Conservation (phyloP, 2,329 filamentous ascomycete genomes). For the Zasmidium citrigriseum region DNA sequence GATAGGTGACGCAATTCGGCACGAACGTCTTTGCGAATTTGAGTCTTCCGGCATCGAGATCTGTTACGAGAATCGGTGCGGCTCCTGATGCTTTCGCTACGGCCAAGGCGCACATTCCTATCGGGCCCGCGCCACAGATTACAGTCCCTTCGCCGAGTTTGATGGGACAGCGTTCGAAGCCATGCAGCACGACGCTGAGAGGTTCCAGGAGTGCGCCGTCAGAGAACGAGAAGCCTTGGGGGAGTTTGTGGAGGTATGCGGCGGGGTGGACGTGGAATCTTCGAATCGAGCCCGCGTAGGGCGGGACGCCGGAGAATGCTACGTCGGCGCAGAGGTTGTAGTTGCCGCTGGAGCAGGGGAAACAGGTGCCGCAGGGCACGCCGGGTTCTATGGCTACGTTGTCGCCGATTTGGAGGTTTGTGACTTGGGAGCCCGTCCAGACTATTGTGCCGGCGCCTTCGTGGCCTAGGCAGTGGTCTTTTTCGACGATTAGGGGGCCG, state of each 20-base stretch:
- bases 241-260: conserved; percentile 90
- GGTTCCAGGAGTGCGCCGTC: conserved; percentile 86
- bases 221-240: conserved; percentile 70
- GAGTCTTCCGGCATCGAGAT: conserved; percentile 77
- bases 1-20: conserved; percentile 29
- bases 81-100: conserved; percentile 66
- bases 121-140: conserved; percentile 65
- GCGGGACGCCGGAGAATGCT: conserved; percentile 86
- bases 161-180: conserved; percentile 40
- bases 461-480: conserved; percentile 68
- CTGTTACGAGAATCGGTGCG: conserved; percentile 76
- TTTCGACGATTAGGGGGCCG: conserved; percentile 62
- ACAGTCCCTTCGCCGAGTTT: conserved; percentile 43
- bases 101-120: conserved; percentile 61
- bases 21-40: conserved; percentile 74
- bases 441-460: conserved; percentile 68
- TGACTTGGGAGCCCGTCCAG: conserved; percentile 60
- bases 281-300: conserved; percentile 81
- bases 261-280: conserved; percentile 80
- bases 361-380: conserved; percentile 61
- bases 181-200: conserved; percentile 49
- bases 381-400: conserved; percentile 68
- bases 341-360: conserved; percentile 71
- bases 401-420: conserved; percentile 60
- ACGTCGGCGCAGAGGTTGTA: conserved; percentile 91